Evolutionary conservation across 805 yeast genomes (phyloP).

Genomic region (Lipomyces chichibuensis): DNA sequence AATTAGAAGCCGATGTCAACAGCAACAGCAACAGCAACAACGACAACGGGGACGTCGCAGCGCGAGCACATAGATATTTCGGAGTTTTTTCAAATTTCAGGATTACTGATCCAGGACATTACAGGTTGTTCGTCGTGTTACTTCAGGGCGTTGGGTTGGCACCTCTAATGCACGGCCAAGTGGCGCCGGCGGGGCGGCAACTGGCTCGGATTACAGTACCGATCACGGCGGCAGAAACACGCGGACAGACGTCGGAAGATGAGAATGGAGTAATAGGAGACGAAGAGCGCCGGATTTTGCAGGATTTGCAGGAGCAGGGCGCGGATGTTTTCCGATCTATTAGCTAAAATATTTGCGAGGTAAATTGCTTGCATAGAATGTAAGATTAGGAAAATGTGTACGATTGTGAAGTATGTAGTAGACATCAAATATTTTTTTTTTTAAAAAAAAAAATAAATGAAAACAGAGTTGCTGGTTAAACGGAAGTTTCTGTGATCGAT

Average conservation of each 20-base stretch:
- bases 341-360: background rate
- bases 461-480: background rate
- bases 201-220: background rate
- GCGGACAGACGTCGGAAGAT: background rate
- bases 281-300: background rate
- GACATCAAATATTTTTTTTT: too few relatives aligned
- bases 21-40: background rate
- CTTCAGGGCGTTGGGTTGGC: slow-evolving; percentile 9
- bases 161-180: background rate
- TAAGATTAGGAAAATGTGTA: background rate
- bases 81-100: slow-evolving; percentile 4
- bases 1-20: background rate
- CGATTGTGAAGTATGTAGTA: background rate
- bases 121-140: background rate
- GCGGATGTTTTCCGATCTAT: slow-evolving; percentile 1
- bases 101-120: background rate
- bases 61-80: background rate
- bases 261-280: background rate
- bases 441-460: too few relatives aligned
- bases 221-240: background rate
- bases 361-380: background rate
- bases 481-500: too few relatives aligned
- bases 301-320: slow-evolving; percentile 2
- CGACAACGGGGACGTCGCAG: background rate
- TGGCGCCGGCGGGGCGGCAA: slow-evolving; percentile 1